These are phyloP conservation scores for Cutaneotrichosporon cavernicola DNA, from an alignment of 1,284 basidiomycete species.

Conservation along the genomic window DNA sequence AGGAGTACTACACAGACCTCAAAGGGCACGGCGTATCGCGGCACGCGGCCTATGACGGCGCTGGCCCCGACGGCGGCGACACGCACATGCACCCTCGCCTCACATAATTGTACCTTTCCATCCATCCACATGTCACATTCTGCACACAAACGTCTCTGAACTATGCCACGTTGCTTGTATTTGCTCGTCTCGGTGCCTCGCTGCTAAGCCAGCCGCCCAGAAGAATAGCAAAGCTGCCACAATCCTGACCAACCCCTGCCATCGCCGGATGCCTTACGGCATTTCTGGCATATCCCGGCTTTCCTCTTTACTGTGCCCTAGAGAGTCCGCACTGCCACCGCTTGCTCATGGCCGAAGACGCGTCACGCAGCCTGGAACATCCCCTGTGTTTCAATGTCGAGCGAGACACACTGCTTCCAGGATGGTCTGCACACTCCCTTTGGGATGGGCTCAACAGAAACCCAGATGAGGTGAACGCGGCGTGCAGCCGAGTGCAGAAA, in stretches of 20 bases:
- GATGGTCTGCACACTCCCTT: neutral
- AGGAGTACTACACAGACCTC: slow-evolving; percentile 69
- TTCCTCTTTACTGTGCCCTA: neutral
- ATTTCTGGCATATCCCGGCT: neutral
- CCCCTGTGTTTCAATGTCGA: neutral
- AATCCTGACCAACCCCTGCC: neutral
- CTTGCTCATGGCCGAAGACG: neutral
- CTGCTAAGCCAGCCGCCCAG: neutral
- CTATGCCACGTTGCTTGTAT: too few relatives aligned
- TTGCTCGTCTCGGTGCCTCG: too few relatives aligned
- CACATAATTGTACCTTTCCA: slow-evolving; percentile 18
- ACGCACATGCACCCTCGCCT: slow-evolving; percentile 45
- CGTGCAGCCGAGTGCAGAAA: too few relatives aligned
- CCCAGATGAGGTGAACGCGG: too few relatives aligned
- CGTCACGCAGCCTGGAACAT: slow-evolving; percentile 5
- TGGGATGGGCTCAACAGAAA: neutral
- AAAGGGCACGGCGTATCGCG: slow-evolving; percentile 53
- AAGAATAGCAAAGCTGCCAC: neutral
- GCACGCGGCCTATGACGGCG: slow-evolving; percentile 16
- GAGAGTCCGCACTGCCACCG: neutral
- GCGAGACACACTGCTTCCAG: too few relatives aligned
- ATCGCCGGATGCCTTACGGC: neutral
- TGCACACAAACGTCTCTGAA: neutral
- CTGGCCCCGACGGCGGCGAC: slow-evolving; percentile 35
- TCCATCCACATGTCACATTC: neutral